Evolutionary conservation across 805 yeast genomes (phyloP).

Genomic region (Teunomyces lycoperdinae): DNA sequence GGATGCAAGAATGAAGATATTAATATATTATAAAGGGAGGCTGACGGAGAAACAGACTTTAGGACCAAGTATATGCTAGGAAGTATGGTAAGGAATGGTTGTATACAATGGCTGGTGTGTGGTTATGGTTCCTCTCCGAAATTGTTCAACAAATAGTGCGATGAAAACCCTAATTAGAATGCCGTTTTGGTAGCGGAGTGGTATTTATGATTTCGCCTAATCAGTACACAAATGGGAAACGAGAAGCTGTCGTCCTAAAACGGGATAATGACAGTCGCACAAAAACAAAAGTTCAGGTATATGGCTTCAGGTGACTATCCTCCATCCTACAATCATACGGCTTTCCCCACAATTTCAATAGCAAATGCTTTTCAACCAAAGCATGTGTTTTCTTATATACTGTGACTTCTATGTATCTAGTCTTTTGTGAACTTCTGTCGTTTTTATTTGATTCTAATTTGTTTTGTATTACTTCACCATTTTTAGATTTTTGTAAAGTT

Average conservation of each 20-base stretch:
- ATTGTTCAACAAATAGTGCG: constrained; percentile 1
- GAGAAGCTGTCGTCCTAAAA: background rate
- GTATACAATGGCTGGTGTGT: background rate
- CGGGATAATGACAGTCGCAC: background rate
- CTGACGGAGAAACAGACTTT: background rate
- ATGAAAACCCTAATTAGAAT: constrained; percentile 1
- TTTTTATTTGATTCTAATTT: background rate
- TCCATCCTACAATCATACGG: too few species aligned
- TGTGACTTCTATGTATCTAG: too few species aligned
- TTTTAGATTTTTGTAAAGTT: background rate
- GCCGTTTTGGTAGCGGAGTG: constrained; percentile 2
- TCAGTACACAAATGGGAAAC: constrained; percentile 1
- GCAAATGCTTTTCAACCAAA: too few species aligned
- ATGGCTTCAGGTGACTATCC: background rate
- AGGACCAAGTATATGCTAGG: background rate
- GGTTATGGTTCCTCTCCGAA: background rate
- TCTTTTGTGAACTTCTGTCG: background rate
- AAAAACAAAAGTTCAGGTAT: background rate
- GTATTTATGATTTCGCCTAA: constrained; percentile 3
- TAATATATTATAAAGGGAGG: background rate
- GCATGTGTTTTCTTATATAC: too few species aligned
- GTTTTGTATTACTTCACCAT: background rate
- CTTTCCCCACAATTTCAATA: too few species aligned
- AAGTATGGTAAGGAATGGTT: background rate
- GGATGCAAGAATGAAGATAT: background rate